These are phyloP conservation scores for Neurospora sublineolata DNA, from an alignment of 495 filamentous ascomycete species.

Conservation along the genomic window DNA sequence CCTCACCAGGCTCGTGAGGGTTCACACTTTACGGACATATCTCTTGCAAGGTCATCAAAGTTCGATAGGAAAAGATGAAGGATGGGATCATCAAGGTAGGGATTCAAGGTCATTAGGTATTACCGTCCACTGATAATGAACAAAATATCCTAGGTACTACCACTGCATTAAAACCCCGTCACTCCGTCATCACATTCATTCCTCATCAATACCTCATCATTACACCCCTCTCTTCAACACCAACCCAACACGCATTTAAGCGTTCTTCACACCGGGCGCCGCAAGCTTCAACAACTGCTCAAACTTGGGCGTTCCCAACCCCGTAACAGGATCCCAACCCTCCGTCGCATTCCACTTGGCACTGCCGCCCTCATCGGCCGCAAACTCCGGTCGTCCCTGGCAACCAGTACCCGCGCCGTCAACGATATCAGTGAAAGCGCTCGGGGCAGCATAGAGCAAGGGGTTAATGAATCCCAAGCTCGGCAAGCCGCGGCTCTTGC, in stretches of 20 bases:
- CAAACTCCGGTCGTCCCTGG: slow-evolving; percentile 27
- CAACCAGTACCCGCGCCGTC: slow-evolving; percentile 52
- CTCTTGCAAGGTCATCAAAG: too few species aligned
- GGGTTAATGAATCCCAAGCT: slow-evolving; percentile 66
- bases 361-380: slow-evolving; percentile 11
- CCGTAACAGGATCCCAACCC: slow-evolving; percentile 39
- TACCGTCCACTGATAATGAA: not conserved
- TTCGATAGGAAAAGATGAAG: too few species aligned
- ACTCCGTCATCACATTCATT: not conserved
- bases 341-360: slow-evolving; percentile 47
- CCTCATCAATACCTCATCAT: not conserved
- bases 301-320: slow-evolving; percentile 30
- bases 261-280: slow-evolving; percentile 17
- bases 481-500: slow-evolving; percentile 41
- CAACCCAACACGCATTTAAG: not conserved
- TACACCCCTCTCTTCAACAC: not conserved
- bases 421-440: slow-evolving; percentile 53
- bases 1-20: too few species aligned
- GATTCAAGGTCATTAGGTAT: not conserved
- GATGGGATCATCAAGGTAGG: not conserved
- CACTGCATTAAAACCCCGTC: not conserved
- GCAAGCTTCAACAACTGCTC: slow-evolving; percentile 12
- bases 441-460: slow-evolving; percentile 48
- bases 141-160: not conserved
- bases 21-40: too few species aligned